Conservation (phyloP, 106 monocot species). For the Apostasia shenzhenica region DNA sequence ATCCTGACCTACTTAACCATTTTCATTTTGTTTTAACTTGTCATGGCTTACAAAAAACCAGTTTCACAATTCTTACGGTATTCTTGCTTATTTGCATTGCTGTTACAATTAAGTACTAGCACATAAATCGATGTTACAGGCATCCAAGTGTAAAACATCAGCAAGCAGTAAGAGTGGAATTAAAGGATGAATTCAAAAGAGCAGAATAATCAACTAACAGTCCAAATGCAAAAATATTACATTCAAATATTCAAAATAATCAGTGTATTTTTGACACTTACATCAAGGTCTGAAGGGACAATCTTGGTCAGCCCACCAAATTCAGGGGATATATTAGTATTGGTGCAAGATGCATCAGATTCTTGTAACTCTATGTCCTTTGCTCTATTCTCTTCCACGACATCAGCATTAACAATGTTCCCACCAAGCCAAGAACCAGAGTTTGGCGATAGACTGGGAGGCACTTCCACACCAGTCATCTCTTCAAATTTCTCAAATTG, state of each 20-base stretch:
- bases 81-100: background rate
- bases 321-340: constrained; percentile 27
- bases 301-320: constrained; percentile 59
- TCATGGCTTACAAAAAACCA: too few relatives aligned
- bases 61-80: background rate
- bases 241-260: background rate
- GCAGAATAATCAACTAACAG: background rate
- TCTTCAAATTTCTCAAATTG: constrained; percentile 84
- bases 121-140: background rate
- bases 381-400: constrained; percentile 6
- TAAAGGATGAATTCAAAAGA: too few relatives aligned
- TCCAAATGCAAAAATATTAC: background rate
- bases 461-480: constrained; percentile 30
- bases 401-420: background rate
- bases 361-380: constrained; percentile 17
- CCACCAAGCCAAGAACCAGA: constrained; percentile 17
- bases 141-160: background rate
- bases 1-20: too few relatives aligned
- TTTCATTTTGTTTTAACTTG: too few relatives aligned
- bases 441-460: constrained; percentile 12
- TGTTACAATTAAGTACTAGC: background rate
- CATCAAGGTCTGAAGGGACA: constrained; percentile 56
- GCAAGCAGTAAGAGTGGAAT: background rate
- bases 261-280: constrained; percentile 17
- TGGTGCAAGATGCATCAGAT: constrained; percentile 3